Conservation (phyloP, 2,329 filamentous ascomycete species). For the Sarocladium strictum region DNA sequence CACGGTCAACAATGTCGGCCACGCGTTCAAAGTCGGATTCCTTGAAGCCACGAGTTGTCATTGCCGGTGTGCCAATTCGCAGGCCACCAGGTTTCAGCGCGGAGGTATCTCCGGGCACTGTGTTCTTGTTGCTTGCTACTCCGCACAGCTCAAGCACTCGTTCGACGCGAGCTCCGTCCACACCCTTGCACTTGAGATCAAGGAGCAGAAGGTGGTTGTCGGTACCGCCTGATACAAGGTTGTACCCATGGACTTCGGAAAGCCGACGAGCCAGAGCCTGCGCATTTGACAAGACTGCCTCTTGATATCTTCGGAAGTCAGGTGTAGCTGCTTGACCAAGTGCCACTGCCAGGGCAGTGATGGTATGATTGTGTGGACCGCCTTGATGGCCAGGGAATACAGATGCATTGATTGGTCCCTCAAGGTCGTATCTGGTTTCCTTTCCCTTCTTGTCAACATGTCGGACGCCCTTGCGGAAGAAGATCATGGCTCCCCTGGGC, state of each 20-base stretch:
- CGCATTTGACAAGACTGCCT: slow-evolving; percentile 79
- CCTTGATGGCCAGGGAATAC: slow-evolving; percentile 97
- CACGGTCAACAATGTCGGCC: slow-evolving; percentile 74
- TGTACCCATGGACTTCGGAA: slow-evolving; percentile 66
- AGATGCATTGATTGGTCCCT: slow-evolving; percentile 85
- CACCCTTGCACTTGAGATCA: slow-evolving; percentile 76
- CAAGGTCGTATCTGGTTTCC: slow-evolving; percentile 72
- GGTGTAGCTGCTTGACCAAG: slow-evolving; percentile 82
- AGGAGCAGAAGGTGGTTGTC: slow-evolving; percentile 92
- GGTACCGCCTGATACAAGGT: slow-evolving; percentile 82
- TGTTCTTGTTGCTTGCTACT: slow-evolving; percentile 96
- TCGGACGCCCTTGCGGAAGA: slow-evolving; percentile 87
- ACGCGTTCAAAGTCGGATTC: slow-evolving; percentile 79
- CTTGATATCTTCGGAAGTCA: slow-evolving; percentile 86
- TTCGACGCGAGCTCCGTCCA: slow-evolving; percentile 85
- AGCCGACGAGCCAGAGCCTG: slow-evolving; percentile 70
- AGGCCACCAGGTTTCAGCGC: slow-evolving; percentile 86
- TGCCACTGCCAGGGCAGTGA: slow-evolving; percentile 86
- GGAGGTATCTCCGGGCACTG: slow-evolving; percentile 85
- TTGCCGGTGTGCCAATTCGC: slow-evolving; percentile 86
- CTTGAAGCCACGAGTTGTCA: slow-evolving; percentile 86
- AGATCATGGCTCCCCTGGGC: slow-evolving; percentile 93
- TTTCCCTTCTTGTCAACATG: slow-evolving; percentile 77
- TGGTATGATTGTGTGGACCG: slow-evolving; percentile 96
- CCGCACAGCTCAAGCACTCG: slow-evolving; percentile 82